Evolutionary conservation across 192 early-diverging fungal species (phyloP).

Genomic region (Mortierella alpina): DNA sequence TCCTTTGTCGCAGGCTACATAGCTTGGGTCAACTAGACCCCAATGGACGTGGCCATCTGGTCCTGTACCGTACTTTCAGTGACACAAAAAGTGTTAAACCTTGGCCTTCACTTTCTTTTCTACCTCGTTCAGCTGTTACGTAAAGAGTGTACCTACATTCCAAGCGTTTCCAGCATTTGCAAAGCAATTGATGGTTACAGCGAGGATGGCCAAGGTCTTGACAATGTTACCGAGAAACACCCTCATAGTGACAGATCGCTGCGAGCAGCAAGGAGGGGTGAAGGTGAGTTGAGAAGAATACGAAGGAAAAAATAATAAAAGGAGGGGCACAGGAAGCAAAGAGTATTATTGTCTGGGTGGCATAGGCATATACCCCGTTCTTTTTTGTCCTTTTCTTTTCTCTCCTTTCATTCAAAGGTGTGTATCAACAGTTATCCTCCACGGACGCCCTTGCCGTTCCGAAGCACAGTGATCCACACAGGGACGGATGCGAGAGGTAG

Average conservation of each 20-base stretch:
- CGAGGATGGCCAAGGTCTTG: no score
- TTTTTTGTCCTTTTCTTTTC: not conserved
- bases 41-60: constrained; percentile 27
- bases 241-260: no score
- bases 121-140: no score
- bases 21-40: constrained; percentile 33
- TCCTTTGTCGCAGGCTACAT: constrained; percentile 29
- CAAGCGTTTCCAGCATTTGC: not conserved
- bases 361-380: no score
- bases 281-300: not conserved
- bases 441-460: no score
- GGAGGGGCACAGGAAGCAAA: no score
- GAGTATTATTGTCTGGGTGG: no score
- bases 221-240: no score
- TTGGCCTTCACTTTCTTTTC: no score
- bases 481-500: no score
- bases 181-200: not conserved
- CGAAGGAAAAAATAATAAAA: not conserved
- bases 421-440: no score
- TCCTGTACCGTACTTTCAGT: constrained; percentile 4
- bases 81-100: not conserved
- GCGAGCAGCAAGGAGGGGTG: not conserved
- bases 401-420: not conserved
- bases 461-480: no score
- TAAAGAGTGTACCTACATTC: not conserved